Base-by-base conservation (phyloP, 129 eudicot genomes). In the Solidago caesia region DNA sequence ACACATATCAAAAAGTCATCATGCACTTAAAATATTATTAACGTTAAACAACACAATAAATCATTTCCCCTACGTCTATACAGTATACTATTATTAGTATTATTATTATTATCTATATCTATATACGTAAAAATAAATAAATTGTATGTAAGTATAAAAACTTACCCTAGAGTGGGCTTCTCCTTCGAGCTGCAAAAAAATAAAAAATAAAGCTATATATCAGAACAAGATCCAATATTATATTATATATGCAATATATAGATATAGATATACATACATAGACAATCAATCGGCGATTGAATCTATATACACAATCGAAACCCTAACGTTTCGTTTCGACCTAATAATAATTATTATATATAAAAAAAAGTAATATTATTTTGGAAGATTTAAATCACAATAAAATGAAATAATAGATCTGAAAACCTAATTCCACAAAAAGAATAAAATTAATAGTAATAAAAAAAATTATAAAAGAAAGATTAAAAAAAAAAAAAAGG, bases 81-180 rank as follows among this genome's bases (percentile, higher is more conserved):
- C 58, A 69, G 64, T 62, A 47, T 39, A 69, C 13, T 10, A 52
- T 69, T 8, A 29, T 15, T 33, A 33, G 3, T 33, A 68, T 33
- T 21, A 21, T 21, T 21, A 21, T 21, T 21, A 21, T 21, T 56
- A 58, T n/a, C 27, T 33, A 56, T 42, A 46, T 8, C 11, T 8
- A 46, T 53, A 39, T 6, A n/a, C 25, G 9, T 9, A 29, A 4
- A 67, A 27, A 21, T 0, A 21, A 21, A 21, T 0, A 46, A 45
- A 6, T 16, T 44, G 44, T 7, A 70, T 5, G 16, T 16, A 78
- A 39, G 15, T 21, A 13, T 13, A 16, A 26, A 75, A 44, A 80
- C 96, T 79, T 79, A 93, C 98, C 99, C 99, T 55, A 94, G 97
- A 89, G 99, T 94, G 96, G 99, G 99, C 78, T 84, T 94, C 99